A percentile compares a stretch with the other conserved stretches of the same genome.
Evolutionary conservation across 1,139 yeast species (phyloP).

Genomic region (Hyphopichia buzzinii): DNA sequence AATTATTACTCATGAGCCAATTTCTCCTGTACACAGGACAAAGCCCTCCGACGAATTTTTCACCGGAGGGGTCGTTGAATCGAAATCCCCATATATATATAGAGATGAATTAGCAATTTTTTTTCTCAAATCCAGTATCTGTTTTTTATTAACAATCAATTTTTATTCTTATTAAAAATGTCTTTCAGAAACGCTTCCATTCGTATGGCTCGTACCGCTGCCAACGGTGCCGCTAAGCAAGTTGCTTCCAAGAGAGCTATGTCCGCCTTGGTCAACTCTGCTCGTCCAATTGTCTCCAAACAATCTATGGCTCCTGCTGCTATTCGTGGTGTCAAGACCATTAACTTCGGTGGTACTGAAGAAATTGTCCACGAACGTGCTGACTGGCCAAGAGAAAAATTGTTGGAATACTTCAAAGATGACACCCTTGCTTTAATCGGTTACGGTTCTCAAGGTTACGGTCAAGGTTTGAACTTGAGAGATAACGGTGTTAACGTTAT

Average conservation of each 20-base stretch:
- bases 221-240: constrained; percentile 49
- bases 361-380: constrained; percentile 97
- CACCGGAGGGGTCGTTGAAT: neutral
- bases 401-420: constrained; percentile 93
- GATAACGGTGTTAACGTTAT: constrained; percentile 98
- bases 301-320: constrained; percentile 36
- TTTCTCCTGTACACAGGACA: neutral
- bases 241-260: constrained; percentile 65
- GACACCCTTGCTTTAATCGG: constrained; percentile 97
- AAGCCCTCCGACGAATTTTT: constrained; percentile 1
- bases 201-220: constrained; percentile 62
- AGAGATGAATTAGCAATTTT: neutral
- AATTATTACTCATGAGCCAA: neutral
- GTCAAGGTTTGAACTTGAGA: constrained; percentile 98
- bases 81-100: neutral
- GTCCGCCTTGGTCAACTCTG: constrained; percentile 54
- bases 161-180: constrained; percentile 28
- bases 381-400: constrained; percentile 99
- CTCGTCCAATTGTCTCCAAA: constrained; percentile 44
- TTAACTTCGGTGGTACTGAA: constrained; percentile 94
- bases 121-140: neutral
- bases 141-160: constrained; percentile 3
- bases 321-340: constrained; percentile 89
- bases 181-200: constrained; percentile 62
- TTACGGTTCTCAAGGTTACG: constrained; percentile 99